Conservation (phyloP, 495 filamentous ascomycete genomes). For the Aspergillus conjunctus region DNA sequence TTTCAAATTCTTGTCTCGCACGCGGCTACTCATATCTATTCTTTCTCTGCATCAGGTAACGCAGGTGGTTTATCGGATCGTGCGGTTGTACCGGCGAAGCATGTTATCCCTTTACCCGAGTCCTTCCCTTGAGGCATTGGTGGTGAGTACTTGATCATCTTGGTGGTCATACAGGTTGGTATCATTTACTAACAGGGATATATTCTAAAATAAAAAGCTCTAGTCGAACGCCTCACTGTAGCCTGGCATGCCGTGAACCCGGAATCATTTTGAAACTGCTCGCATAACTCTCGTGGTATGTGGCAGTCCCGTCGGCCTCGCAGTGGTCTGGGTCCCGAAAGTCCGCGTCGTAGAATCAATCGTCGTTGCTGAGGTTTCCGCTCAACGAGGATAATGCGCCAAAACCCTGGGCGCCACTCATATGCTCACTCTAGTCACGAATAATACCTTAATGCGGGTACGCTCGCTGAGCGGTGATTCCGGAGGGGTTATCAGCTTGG, state of each 20-base stretch:
- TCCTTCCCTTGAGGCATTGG: conserved; percentile 32
- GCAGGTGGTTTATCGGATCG: conserved; percentile 59
- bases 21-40: too few species aligned
- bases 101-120: conserved; percentile 29
- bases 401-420: conserved; percentile 27
- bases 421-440: conserved; percentile 25
- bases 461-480: conserved; percentile 21
- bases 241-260: conserved; percentile 64
- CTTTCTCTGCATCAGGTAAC: conserved; percentile 23
- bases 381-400: conserved; percentile 24
- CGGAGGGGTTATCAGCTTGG: conserved; percentile 31
- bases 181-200: neutral
- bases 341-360: conserved; percentile 52
- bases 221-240: conserved; percentile 63
- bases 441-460: conserved; percentile 27
- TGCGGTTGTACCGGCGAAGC: conserved; percentile 45
- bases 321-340: conserved; percentile 57
- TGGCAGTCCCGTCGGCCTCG: conserved; percentile 63
- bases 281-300: conserved; percentile 58
- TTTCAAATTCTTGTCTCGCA: too few species aligned
- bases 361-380: conserved; percentile 47
- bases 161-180: too few species aligned
- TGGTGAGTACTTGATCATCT: conserved; percentile 23
- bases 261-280: conserved; percentile 46
- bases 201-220: conserved; percentile 36